phyloP scores from a whole-genome alignment of 2,329 filamentous ascomycete genomes.

The Beauveria australis region DNA sequence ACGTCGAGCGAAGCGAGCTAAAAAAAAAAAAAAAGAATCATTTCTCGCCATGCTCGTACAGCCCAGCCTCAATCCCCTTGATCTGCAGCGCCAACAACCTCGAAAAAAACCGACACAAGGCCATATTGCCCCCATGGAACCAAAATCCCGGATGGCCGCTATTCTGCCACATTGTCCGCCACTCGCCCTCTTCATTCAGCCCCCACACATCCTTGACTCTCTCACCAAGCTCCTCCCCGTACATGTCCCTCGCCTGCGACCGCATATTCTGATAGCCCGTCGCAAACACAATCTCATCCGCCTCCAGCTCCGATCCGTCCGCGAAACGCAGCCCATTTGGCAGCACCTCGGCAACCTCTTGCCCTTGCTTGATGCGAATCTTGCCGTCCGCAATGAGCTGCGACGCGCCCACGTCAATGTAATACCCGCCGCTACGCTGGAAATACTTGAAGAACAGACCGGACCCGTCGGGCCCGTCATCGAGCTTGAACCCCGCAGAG shows the following conservation, averaged over 20 bases:
- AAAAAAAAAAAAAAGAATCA: slow-evolving; percentile 9
- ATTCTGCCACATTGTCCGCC: slow-evolving; percentile 48
- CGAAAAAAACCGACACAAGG: slow-evolving; percentile 53
- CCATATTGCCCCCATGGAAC: slow-evolving; percentile 58
- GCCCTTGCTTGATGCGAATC: slow-evolving; percentile 53
- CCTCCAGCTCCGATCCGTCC: slow-evolving; percentile 48
- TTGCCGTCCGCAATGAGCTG: slow-evolving; percentile 55
- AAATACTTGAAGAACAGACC: slow-evolving; percentile 52
- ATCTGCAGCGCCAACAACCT: slow-evolving; percentile 45
- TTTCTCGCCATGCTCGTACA: slow-evolving; percentile 27
- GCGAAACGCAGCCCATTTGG: slow-evolving; percentile 36
- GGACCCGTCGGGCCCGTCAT: slow-evolving; percentile 42
- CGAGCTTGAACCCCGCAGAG: slow-evolving; percentile 49
- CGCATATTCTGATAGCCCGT: slow-evolving; percentile 64
- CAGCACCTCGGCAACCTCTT: slow-evolving; percentile 44
- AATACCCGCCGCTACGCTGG: slow-evolving; percentile 60
- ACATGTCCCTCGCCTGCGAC: slow-evolving; percentile 49
- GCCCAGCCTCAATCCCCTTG: slow-evolving; percentile 33
- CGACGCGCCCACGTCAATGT: slow-evolving; percentile 60
- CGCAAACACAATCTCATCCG: slow-evolving; percentile 56
- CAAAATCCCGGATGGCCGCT: slow-evolving; percentile 58
- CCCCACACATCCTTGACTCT: slow-evolving; percentile 54
- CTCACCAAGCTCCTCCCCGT: slow-evolving; percentile 54
- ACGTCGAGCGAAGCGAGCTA: background rate
- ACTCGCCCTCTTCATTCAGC: slow-evolving; percentile 48